These are phyloP conservation scores for Dictyostelium citrinum DNA, from an alignment of 78 protist genomes.

Conservation along the genomic window DNA sequence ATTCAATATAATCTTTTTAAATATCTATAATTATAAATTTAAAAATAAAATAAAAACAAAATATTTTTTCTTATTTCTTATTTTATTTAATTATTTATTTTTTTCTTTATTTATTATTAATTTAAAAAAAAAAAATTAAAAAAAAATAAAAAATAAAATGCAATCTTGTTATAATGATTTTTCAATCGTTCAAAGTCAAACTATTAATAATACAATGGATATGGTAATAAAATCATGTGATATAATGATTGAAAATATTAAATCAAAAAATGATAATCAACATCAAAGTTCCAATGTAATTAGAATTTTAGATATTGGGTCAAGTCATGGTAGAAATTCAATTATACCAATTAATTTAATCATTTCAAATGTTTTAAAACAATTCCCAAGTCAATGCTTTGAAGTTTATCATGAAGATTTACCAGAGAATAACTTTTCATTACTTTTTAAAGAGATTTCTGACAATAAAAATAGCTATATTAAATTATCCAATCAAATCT, in stretches of 20 bases:
- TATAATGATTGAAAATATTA: background rate
- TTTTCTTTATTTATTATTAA: too few species aligned
- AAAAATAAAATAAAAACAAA: too few species aligned
- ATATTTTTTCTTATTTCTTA: too few species aligned
- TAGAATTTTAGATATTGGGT: constrained; percentile 7
- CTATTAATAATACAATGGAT: background rate
- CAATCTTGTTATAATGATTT: background rate
- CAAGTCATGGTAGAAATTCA: constrained; percentile 8
- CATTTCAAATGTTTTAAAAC: background rate
- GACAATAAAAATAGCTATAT: background rate
- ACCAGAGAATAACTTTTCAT: background rate
- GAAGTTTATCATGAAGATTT: constrained; percentile 9
- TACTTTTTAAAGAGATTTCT: background rate
- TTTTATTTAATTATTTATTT: too few species aligned
- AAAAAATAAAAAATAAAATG: background rate
- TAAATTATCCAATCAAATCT: background rate
- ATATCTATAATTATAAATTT: too few species aligned
- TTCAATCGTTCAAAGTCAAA: background rate
- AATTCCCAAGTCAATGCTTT: background rate
- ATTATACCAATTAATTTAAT: background rate
- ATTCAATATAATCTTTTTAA: too few species aligned
- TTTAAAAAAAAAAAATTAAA: background rate
- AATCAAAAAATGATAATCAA: background rate
- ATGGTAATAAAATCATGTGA: background rate
- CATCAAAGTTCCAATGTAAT: background rate